phyloP scores from a whole-genome alignment of 2,329 filamentous ascomycete species.

The Exophiala viscosa region DNA sequence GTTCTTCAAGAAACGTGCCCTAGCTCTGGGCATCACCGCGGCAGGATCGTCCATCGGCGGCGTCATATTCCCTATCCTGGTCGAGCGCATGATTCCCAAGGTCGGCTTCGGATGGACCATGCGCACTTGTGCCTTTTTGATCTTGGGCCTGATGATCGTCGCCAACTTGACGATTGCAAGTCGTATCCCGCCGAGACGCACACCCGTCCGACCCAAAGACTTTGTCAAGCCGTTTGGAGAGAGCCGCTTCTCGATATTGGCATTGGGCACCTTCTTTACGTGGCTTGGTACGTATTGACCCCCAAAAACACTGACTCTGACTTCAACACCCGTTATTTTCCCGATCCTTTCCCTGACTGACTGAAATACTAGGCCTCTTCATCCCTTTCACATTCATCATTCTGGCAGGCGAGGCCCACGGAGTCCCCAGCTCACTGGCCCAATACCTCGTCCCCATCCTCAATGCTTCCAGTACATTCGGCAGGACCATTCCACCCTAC shows the following conservation, averaged over 20 bases:
- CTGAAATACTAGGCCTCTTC: slow-evolving; percentile 36
- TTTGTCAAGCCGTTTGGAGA: slow-evolving; percentile 33
- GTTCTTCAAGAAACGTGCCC: slow-evolving; percentile 45
- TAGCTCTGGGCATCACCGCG: slow-evolving; percentile 53
- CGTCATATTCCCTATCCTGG: slow-evolving; percentile 61
- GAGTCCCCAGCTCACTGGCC: slow-evolving; percentile 48
- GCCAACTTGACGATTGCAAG: slow-evolving; percentile 52
- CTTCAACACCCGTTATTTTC: no score
- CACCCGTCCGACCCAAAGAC: slow-evolving; percentile 30
- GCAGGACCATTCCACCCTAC: slow-evolving; percentile 34
- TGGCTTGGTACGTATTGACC: slow-evolving; percentile 40
- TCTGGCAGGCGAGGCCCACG: slow-evolving; percentile 35
- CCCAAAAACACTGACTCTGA: no score
- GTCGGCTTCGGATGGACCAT: slow-evolving; percentile 58
- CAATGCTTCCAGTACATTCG: slow-evolving; percentile 43
- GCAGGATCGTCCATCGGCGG: slow-evolving; percentile 56
- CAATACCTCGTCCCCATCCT: slow-evolving; percentile 54
- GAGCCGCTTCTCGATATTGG: slow-evolving; percentile 26
- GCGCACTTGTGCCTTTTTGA: slow-evolving; percentile 57
- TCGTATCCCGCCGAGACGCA: slow-evolving; percentile 43
- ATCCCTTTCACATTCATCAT: slow-evolving; percentile 31
- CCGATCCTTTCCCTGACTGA: slow-evolving; percentile 1
- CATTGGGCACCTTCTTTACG: slow-evolving; percentile 37
- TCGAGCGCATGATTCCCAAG: slow-evolving; percentile 50
- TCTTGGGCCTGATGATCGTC: slow-evolving; percentile 56